Conservation (phyloP, 805 yeast species). For the Pichia pseudocactophila region DNA sequence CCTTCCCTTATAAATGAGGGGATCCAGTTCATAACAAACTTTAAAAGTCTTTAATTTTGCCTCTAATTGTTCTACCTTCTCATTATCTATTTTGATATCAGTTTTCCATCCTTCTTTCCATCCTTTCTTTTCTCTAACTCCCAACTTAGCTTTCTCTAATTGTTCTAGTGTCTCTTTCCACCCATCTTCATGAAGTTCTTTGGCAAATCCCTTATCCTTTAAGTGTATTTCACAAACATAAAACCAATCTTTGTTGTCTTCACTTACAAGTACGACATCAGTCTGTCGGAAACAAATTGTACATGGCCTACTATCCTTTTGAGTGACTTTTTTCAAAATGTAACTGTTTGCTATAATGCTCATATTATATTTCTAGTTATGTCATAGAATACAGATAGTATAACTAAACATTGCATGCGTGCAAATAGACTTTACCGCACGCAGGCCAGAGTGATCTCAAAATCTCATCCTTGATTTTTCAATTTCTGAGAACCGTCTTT, state of each 20-base stretch:
- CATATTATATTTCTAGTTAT: background rate
- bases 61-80: slow-evolving; percentile 1
- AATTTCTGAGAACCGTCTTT: slow-evolving; percentile 13
- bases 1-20: slow-evolving; percentile 34
- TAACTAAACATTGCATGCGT: no score
- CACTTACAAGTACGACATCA: slow-evolving; percentile 35
- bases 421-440: no score
- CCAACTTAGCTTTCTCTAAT: slow-evolving; percentile 1
- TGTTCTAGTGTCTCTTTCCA: slow-evolving; percentile 10
- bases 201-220: slow-evolving; percentile 36
- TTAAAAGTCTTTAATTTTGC: slow-evolving; percentile 6
- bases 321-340: slow-evolving; percentile 34
- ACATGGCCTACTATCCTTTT: slow-evolving; percentile 37
- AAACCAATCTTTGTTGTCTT: slow-evolving; percentile 40
- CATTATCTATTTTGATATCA: background rate
- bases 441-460: no score
- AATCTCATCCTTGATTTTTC: background rate
- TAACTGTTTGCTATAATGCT: slow-evolving; percentile 13
- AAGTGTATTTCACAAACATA: slow-evolving; percentile 43
- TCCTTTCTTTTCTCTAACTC: slow-evolving; percentile 1
- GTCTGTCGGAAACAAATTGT: slow-evolving; percentile 43
- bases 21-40: slow-evolving; percentile 17
- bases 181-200: slow-evolving; percentile 23
- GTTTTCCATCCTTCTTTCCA: background rate
- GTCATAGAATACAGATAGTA: no score